These are phyloP conservation scores for Grosmannia serpens DNA, from an alignment of 2,329 filamentous ascomycete species.

Conservation along the genomic window DNA sequence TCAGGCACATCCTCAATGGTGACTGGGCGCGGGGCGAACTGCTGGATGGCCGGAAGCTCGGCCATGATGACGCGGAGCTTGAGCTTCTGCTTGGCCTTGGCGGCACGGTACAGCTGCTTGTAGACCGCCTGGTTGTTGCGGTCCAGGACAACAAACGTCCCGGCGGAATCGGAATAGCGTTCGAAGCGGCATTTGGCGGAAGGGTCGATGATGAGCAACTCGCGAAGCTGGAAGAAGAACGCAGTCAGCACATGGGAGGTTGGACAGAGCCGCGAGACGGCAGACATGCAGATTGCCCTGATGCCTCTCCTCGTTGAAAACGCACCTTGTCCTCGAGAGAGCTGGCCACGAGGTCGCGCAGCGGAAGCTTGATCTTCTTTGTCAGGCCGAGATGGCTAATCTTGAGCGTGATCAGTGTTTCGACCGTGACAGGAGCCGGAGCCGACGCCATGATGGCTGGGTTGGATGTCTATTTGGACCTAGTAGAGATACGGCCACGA, in stretches of 20 bases:
- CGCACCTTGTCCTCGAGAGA: slow-evolving; percentile 76
- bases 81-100: slow-evolving; percentile 96
- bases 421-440: slow-evolving; percentile 29
- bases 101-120: slow-evolving; percentile 92
- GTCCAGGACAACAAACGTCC: slow-evolving; percentile 68
- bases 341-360: slow-evolving; percentile 67
- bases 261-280: too few relatives aligned
- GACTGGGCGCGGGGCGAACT: slow-evolving; percentile 16
- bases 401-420: slow-evolving; percentile 77
- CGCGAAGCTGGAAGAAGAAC: slow-evolving; percentile 47
- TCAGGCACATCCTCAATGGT: slow-evolving; percentile 41
- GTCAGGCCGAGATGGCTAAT: slow-evolving; percentile 63
- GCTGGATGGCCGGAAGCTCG: background rate
- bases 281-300: too few relatives aligned
- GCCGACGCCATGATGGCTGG: slow-evolving; percentile 21
- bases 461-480: background rate
- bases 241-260: background rate
- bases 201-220: slow-evolving; percentile 51
- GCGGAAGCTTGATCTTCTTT: slow-evolving; percentile 78
- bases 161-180: slow-evolving; percentile 90
- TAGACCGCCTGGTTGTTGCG: slow-evolving; percentile 70
- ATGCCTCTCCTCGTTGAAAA: slow-evolving; percentile 16
- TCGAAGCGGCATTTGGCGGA: slow-evolving; percentile 61
- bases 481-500: background rate
- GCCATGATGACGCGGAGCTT: slow-evolving; percentile 59